Evolutionary conservation across 441 rosid species (phyloP), one percentile per base, ranked within the genome.

Genomic region (Brassica hybrid): DNA sequence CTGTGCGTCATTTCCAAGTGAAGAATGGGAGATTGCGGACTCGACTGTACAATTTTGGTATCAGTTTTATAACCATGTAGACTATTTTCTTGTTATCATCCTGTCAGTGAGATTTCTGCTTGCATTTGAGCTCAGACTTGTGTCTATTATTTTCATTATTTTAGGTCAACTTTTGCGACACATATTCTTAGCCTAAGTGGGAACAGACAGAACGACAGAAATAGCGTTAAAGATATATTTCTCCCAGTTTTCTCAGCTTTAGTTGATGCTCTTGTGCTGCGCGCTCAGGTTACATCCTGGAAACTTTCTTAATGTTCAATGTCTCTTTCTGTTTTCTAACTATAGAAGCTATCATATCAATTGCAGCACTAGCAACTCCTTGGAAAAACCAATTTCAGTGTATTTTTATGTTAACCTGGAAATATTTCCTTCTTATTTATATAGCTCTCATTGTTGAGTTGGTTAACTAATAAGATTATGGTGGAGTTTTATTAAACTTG

Each of bases 1-100:
- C 65, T 95, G 99, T 80, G 91, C 90, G 79, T 84, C 94, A 78
- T 95, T 88, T 88, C 96, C 99, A 81, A 86, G 91, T 84, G 99
- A 93, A 75, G 94, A 91, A 70, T 95, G 99, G 97, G 96, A 27
- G 3, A 27, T 27, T 27, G 30, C 30, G 4, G 30, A 27, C 30
- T 27, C 30, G 4, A 27, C 30, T 27, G 3, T 27, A 27, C 30
- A 27, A 3, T 27, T 27, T 27, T 27, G 30, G 30, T 27, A 27
- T n/a, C n/a, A n/a, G n/a, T n/a, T 23, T 23, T 11, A 59, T 16
- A 72, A 65, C 14, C 13, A 62, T 63, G 3, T 52, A 9, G 63
- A 11, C 2, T 63, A 27, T 52, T 16, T 41, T 48, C 23, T 38
- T 17, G 11, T 57, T n/a, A 54, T 76, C 17, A 3, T 23, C 38